Evolutionary conservation across 2,329 filamentous ascomycete species (phyloP).

Genomic region (Xylariaceae sp.): DNA sequence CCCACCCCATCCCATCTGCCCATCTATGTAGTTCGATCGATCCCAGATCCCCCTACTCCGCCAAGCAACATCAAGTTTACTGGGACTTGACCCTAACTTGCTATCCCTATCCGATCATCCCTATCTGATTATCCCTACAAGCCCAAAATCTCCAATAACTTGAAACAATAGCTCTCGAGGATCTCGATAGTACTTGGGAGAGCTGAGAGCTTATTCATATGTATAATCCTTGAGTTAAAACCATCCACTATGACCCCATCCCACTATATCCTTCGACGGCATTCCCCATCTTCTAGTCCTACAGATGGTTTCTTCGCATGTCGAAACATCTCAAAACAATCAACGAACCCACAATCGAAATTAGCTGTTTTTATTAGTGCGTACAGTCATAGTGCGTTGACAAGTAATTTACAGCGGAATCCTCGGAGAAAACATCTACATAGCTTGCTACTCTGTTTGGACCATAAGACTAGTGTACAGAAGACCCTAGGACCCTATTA

Average conservation of each 20-base stretch:
- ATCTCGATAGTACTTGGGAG: slow-evolving; percentile 27
- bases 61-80: slow-evolving; percentile 7
- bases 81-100: neutral
- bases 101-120: no score
- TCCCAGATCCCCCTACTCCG: slow-evolving; percentile 21
- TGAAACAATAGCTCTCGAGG: slow-evolving; percentile 2
- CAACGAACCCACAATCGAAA: slow-evolving; percentile 9
- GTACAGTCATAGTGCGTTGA: neutral
- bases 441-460: neutral
- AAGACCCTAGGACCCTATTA: slow-evolving; percentile 3
- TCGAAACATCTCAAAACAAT: neutral
- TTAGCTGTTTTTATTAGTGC: neutral
- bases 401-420: neutral
- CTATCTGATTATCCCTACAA: slow-evolving; percentile 9
- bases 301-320: neutral
- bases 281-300: no score
- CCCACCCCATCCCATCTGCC: neutral
- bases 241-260: no score
- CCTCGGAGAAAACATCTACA: neutral
- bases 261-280: no score
- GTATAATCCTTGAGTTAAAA: no score
- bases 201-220: slow-evolving; percentile 17
- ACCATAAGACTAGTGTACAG: slow-evolving; percentile 1
- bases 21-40: slow-evolving; percentile 11
- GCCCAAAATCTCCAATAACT: slow-evolving; percentile 9